A percentile compares a stretch with the other conserved stretches of the same genome.
Conservation (phyloP, 768 basidiomycete genomes). For the Mycena vitilis region DNA sequence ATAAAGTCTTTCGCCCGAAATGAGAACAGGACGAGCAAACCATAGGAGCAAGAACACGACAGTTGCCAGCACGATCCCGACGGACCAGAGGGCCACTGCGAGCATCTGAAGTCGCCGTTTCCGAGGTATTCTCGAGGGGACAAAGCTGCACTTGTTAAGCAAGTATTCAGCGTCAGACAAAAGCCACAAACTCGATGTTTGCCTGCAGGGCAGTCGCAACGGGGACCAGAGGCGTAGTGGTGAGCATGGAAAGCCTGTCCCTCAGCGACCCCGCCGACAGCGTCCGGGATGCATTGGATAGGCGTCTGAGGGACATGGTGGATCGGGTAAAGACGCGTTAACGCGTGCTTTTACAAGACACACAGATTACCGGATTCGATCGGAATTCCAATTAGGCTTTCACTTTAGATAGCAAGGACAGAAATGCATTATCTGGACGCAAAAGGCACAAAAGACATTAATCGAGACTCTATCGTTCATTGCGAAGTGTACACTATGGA, state of each 20-base stretch:
- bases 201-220: constrained; percentile 71
- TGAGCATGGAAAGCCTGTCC: constrained; percentile 70
- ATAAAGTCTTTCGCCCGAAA: constrained; percentile 12
- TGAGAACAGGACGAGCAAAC: constrained; percentile 58
- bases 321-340: constrained; percentile 27
- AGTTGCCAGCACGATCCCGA: constrained; percentile 76
- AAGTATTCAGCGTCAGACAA: constrained; percentile 9
- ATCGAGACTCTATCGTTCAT: constrained; percentile 27
- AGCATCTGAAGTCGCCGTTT: constrained; percentile 90
- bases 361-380: constrained; percentile 12
- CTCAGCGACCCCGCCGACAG: constrained; percentile 73
- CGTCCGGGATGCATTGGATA: constrained; percentile 57
- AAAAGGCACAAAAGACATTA: background rate
- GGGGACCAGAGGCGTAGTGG: constrained; percentile 68
- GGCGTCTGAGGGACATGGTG: constrained; percentile 42
- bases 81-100: constrained; percentile 89
- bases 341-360: constrained; percentile 23
- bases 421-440: no score
- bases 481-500: constrained; percentile 12
- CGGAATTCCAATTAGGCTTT: background rate
- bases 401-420: no score
- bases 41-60: constrained; percentile 83
- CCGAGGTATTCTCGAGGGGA: constrained; percentile 86
- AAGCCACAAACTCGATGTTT: constrained; percentile 74
- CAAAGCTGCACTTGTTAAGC: constrained; percentile 65